Base-by-base conservation (phyloP, 495 filamentous ascomycete genomes). In the Tetracladium setigerum region DNA sequence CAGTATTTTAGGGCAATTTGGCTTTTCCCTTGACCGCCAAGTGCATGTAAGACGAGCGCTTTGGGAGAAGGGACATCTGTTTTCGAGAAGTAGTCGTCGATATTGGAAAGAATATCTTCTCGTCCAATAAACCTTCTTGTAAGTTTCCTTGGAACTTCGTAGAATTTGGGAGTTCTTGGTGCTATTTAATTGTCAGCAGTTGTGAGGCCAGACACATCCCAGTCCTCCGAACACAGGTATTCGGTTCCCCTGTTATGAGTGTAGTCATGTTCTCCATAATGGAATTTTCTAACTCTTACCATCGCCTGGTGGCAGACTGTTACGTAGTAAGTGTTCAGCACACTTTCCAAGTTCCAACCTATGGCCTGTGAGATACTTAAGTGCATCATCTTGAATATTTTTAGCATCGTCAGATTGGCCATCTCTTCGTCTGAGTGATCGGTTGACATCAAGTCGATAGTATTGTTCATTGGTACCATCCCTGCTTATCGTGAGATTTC, bases 1-100 rank as follows among this genome's bases (percentile, higher is more conserved):
- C 59, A 62, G 43, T 57, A 65, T 34, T 59, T 51, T 17, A 57
- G 40, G 7, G 62, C 60, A 38, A 65, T 34, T 40, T 63, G 58
- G 36, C 51, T 65, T 48, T 65, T 65, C 37, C 61, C 56, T 52
- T 62, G 60, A 18, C 61, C 61, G 14, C 54, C 56, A 30, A 65
- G 44, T 13, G 51, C 60, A 14, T 58, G 58, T 30, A 63, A 22
- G 7, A 55, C 42, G 12, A 48, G 44, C 35, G 54, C 58, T 19
- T 5, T 33, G 2, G 39, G 50, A 34, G 4, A 38, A 32, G 14
- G n/a, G n/a, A n/a, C n/a, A n/a, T n/a, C n/a, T n/a, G n/a, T n/a
- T n/a, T n/a, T n/a, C n/a, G 35, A 38, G 35, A 38, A 38, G 35
- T 38, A 38, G 17, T 38, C 5, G 35, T 14, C 35, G 35, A 38